Conservation (phyloP, 2,329 filamentous ascomycete species). For the Epicoccum nigrum region DNA sequence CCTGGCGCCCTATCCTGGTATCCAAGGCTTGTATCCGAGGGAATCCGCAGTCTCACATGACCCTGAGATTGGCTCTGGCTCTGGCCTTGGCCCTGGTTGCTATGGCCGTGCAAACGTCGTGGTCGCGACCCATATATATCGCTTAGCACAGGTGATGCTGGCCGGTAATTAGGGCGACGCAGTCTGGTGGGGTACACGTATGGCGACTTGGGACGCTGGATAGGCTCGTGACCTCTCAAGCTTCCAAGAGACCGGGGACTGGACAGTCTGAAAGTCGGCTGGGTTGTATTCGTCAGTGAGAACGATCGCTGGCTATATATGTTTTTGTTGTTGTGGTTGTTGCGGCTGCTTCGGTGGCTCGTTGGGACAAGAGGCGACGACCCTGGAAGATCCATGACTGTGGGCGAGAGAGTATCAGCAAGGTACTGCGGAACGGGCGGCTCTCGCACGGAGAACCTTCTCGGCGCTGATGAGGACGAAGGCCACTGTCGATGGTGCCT, state of each 20-base stretch:
- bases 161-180: constrained; percentile 50
- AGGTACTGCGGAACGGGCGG: constrained; percentile 51
- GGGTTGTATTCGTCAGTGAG: constrained; percentile 45
- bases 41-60: constrained; percentile 30
- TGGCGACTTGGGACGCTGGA: constrained; percentile 46
- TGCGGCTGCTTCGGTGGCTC: constrained; percentile 15
- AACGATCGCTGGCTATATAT: constrained; percentile 52
- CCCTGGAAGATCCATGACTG: constrained; percentile 38
- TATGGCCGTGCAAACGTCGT: constrained; percentile 24
- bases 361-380: constrained; percentile 37
- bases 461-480: constrained; percentile 47
- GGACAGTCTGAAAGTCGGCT: constrained; percentile 45
- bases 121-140: constrained; percentile 40
- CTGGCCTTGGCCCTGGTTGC: constrained; percentile 14
- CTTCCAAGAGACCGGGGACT: constrained; percentile 54
- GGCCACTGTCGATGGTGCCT: constrained; percentile 45
- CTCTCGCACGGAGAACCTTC: constrained; percentile 51
- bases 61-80: constrained; percentile 2
- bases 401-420: constrained; percentile 46
- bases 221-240: constrained; percentile 49
- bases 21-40: constrained; percentile 35
- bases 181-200: constrained; percentile 52
- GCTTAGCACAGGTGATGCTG: constrained; percentile 53
- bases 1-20: constrained; percentile 24
- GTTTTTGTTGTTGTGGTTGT: constrained; percentile 25